Conservation (phyloP, 148 eudicot species). For the Talinum fruticosum region DNA sequence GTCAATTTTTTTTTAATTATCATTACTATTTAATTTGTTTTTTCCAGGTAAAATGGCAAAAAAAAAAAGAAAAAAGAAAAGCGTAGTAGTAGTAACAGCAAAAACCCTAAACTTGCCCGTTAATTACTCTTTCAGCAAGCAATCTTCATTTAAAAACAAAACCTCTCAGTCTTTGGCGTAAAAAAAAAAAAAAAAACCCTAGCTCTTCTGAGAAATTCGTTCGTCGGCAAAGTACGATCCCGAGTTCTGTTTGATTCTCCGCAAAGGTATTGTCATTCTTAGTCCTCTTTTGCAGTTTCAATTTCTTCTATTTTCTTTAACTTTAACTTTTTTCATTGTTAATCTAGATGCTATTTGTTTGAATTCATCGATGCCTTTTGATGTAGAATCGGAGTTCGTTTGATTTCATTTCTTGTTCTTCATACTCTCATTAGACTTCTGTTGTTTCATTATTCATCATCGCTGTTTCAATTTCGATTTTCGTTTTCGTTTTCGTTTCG, state of each 20-base stretch:
- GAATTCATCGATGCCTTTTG: neutral
- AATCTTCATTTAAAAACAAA: neutral
- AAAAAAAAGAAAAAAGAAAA: too few relatives aligned
- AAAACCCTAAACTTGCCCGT: neutral
- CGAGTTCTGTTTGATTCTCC: neutral
- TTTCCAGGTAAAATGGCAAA: too few relatives aligned
- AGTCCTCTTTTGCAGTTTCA: neutral
- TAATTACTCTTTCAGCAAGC: conserved; percentile 1
- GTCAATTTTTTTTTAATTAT: too few relatives aligned
- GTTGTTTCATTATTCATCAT: neutral
- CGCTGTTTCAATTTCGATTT: neutral
- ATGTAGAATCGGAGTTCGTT: neutral
- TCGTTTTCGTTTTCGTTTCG: too few relatives aligned
- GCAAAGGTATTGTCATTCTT: neutral
- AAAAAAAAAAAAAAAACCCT: too few relatives aligned
- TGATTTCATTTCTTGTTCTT: neutral
- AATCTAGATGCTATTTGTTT: neutral
- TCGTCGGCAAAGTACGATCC: neutral
- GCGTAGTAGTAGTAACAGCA: too few relatives aligned
- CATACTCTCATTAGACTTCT: neutral
- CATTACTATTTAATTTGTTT: too few relatives aligned
- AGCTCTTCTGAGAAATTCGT: neutral
- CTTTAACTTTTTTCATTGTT: too few relatives aligned
- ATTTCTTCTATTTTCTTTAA: neutral
- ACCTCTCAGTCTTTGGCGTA: neutral